These are phyloP conservation scores for Hanseniaspora vineae DNA, from an alignment of 805 yeast species.

Conservation along the genomic window DNA sequence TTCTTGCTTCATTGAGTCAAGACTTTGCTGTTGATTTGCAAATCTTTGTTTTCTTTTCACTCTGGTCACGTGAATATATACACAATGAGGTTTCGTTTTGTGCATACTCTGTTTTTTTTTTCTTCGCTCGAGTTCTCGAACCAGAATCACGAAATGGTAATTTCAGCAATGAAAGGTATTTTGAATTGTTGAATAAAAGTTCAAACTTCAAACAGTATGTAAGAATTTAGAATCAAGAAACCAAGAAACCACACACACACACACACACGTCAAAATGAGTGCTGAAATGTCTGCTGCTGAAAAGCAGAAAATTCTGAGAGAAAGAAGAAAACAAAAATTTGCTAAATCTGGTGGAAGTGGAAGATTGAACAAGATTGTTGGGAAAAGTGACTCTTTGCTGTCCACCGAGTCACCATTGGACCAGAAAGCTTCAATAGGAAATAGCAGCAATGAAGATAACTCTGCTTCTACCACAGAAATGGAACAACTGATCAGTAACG, in stretches of 20 bases:
- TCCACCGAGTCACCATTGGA: constrained; percentile 25
- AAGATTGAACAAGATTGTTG: constrained; percentile 39
- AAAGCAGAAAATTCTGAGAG: constrained; percentile 43
- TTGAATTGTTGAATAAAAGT: too few relatives aligned
- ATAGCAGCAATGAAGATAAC: not conserved
- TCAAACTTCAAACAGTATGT: too few relatives aligned
- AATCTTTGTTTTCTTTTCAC: too few relatives aligned
- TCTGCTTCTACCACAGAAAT: constrained; percentile 7
- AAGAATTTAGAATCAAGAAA: not conserved
- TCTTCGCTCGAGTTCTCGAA: too few relatives aligned
- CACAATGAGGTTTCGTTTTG: too few relatives aligned
- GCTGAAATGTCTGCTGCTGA: constrained; percentile 38
- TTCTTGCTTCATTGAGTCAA: too few relatives aligned
- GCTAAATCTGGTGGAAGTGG: constrained; percentile 39
- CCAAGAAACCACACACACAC: too few relatives aligned
- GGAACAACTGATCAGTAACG: constrained; percentile 11
- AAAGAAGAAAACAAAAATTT: constrained; percentile 50
- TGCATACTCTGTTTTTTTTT: too few relatives aligned
- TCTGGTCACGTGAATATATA: too few relatives aligned
- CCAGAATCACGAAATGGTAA: too few relatives aligned
- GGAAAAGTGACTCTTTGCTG: constrained; percentile 25
- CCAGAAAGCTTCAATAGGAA: constrained; percentile 4
- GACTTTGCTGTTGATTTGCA: too few relatives aligned
- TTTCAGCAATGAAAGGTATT: too few relatives aligned
- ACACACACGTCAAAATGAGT: constrained; percentile 22